Evolutionary conservation across 2,329 filamentous ascomycete genomes (phyloP), one percentile per base, ranked within the genome.

Genomic region (Passalora sequoiae): DNA sequence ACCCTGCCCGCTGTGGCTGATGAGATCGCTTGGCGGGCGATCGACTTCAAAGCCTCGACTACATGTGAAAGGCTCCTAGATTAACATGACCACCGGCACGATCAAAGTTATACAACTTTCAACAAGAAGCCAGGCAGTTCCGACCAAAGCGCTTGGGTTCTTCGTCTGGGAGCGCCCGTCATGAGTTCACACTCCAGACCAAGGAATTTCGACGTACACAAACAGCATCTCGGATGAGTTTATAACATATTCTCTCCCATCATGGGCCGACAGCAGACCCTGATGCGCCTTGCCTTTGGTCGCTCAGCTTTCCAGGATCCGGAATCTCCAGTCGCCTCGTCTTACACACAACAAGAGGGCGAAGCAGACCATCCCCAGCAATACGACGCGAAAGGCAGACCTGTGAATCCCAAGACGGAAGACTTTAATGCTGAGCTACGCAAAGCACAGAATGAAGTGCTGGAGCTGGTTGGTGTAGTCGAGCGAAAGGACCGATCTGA

Each of bases 381-480:
- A 27, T 73, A 71, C 45, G 68, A 74, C 49, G 57, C 63, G 28
- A 66, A 67, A 46, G 70, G 69, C 13, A 65, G 66, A 29, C 69
- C 70, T 3, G 56, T 66, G 53, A 71, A 71, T 39, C 63, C 66
- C 8, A 54, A 59, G 25, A 65, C 66, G 8, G 65, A 64, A 20
- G 59, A 61, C 4, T 63, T 66, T 40, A 67, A 66, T 24, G 60
- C 66, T 24, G 60, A 58, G 20, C 58, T 70, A 27, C 62, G 71
- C 39, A 62, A 66, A 40, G 70, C 71, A 6, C 68, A 71, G 43
- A 74, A 74, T 33, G 69, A 71, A 49, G 66, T 72, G 1, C 61
- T 73, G 4, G 68, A 66, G 15, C 65, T 70, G 0, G 68, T 73
- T 7, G 71, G 70, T 15, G 69, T 73, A 1, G 67, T 73, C 0